Percentiles rank a stretch among this genome's conserved stretches.
These are phyloP conservation scores for Salix purpurea DNA, from an alignment of 345 rosid genomes.

Conservation along the genomic window DNA sequence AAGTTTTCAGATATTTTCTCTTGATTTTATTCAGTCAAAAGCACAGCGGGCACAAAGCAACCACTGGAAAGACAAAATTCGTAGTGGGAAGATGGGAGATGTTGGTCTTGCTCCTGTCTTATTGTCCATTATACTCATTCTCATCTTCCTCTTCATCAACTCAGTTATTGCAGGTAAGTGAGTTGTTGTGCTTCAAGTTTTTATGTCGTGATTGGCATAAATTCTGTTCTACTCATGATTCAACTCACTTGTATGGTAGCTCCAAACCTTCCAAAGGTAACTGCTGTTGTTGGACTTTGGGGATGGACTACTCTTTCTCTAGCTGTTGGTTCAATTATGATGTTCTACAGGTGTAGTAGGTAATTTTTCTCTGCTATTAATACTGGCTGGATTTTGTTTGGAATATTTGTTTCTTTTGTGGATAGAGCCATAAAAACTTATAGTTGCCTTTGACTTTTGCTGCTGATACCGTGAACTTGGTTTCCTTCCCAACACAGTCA, in stretches of 20 bases:
- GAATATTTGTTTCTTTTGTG: background rate
- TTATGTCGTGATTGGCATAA: background rate
- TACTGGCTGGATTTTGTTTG: constrained; percentile 6
- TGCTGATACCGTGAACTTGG: background rate
- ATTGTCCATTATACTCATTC: constrained; percentile 42
- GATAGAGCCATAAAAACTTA: background rate
- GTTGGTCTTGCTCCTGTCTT: constrained; percentile 75
- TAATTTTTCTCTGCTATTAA: constrained; percentile 32
- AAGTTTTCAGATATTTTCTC: background rate
- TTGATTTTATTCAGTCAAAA: constrained; percentile 47
- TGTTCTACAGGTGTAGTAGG: constrained; percentile 78
- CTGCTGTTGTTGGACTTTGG: constrained; percentile 86
- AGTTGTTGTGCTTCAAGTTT: constrained; percentile 8
- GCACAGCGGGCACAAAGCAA: constrained; percentile 42
- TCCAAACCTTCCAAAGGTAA: constrained; percentile 70
- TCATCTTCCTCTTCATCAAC: constrained; percentile 59
- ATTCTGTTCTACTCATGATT: constrained; percentile 16
- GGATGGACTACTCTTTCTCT: constrained; percentile 67
- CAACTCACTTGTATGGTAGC: constrained; percentile 42
- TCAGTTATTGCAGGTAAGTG: constrained; percentile 64
- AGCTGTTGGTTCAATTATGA: constrained; percentile 50
- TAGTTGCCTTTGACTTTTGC: background rate
- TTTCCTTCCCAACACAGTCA: background rate
- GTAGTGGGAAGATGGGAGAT: constrained; percentile 46
- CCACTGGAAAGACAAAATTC: constrained; percentile 43